Evolutionary conservation across 2,329 filamentous ascomycete species (phyloP).

Genomic region (Aspergillus sp.): DNA sequence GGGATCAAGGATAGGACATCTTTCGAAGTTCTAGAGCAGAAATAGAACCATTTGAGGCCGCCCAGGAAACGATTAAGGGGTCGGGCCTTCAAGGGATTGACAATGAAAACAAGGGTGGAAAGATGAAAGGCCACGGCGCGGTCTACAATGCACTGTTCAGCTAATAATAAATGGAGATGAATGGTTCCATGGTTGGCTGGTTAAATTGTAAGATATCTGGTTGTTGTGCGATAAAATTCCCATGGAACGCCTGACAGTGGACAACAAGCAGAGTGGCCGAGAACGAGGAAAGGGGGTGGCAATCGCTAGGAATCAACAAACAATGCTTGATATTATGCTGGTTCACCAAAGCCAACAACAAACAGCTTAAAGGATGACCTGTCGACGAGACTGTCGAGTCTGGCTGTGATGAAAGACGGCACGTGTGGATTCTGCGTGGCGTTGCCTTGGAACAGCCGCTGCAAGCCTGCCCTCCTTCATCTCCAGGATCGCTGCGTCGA

Average conservation of each 20-base stretch:
- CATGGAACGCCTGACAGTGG: slow-evolving; percentile 5
- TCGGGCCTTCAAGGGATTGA: neutral
- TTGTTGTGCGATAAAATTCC: slow-evolving; percentile 1
- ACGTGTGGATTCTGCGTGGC: slow-evolving; percentile 3
- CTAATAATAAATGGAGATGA: slow-evolving; percentile 3
- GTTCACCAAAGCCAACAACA: neutral
- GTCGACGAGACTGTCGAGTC: too few relatives aligned
- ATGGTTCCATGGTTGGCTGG: slow-evolving; percentile 10
- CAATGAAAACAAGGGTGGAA: neutral
- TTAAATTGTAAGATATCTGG: neutral
- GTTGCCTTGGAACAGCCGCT: slow-evolving; percentile 15
- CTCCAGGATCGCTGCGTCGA: neutral
- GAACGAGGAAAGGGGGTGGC: slow-evolving; percentile 21
- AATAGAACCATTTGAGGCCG: neutral
- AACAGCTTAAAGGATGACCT: too few relatives aligned
- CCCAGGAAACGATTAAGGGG: neutral
- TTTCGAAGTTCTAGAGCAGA: neutral
- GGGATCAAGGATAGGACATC: too few relatives aligned
- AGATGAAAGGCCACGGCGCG: neutral
- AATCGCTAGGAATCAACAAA: slow-evolving; percentile 11
- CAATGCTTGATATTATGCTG: neutral
- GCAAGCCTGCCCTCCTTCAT: slow-evolving; percentile 1
- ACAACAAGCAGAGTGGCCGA: slow-evolving; percentile 8
- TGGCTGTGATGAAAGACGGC: neutral
- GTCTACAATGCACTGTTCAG: neutral